Percentiles rank a stretch among this genome's conserved stretches.
Evolutionary conservation across 139 green algal species (phyloP).

Genomic region (Closterium sp.): DNA sequence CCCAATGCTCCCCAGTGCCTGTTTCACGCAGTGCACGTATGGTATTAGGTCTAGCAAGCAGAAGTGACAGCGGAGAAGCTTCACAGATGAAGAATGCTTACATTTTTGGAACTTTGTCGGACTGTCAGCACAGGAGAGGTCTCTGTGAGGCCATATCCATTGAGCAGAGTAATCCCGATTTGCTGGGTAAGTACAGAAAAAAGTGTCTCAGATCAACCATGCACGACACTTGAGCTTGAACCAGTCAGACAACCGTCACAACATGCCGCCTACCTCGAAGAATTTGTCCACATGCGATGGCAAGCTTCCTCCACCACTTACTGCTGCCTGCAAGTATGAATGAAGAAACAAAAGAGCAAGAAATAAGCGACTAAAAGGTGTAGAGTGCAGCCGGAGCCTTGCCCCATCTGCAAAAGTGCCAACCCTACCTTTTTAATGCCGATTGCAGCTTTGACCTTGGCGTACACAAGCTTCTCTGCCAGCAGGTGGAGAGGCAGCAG

Average conservation of each 20-base stretch:
- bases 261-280: conserved; percentile 79
- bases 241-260: no score
- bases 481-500: conserved; percentile 71
- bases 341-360: background rate
- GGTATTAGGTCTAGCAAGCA: background rate
- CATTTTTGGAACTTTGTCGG: conserved; percentile 50
- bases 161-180: conserved; percentile 78
- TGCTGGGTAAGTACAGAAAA: background rate
- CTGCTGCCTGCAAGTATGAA: conserved; percentile 50
- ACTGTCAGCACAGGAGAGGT: conserved; percentile 86
- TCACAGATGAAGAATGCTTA: background rate
- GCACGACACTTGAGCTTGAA: no score
- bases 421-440: conserved; percentile 54
- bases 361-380: background rate
- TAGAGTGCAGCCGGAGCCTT: background rate
- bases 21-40: background rate
- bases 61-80: background rate
- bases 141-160: conserved; percentile 91
- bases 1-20: conserved; percentile 78
- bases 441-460: conserved; percentile 67
- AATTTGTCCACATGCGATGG: conserved; percentile 84
- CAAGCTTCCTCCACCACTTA: conserved; percentile 84
- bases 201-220: background rate
- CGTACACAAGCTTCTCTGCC: conserved; percentile 65
- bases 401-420: background rate